Evolutionary conservation across 768 basidiomycete species (phyloP), one percentile per base, ranked within the genome.

Genomic region (Phaffia tasmanica): DNA sequence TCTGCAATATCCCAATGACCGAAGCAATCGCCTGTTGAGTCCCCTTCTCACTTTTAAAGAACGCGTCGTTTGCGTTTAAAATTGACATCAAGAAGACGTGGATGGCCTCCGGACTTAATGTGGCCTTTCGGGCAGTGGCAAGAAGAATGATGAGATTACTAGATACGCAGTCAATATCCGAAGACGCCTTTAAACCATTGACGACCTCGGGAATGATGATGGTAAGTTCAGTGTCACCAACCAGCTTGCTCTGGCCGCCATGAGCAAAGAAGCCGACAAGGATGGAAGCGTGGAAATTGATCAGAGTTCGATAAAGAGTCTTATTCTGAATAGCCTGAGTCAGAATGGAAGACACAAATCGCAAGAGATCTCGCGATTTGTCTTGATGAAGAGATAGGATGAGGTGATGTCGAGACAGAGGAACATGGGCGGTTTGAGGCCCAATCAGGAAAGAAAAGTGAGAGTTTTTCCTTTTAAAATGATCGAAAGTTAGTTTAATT

Each of bases 221-320:
- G 0, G 70, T 48, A 19, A 68, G 49, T 63, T 47, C 54, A 7
- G 47, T 85, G 73, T 87, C 86, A 70, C 86, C 83, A 42, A 88
- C 72, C 4, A 74, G 70, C 46, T 75, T 35, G 78, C 54, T 81
- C 78, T 53, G 49, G 16, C 63, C 63, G 25, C 66, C 66, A 30
- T 67, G 66, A 48, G 83, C 81, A 49, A 99, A 79, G 72, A 87
- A 93, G 50, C 89, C 90, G 46, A 92, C 83, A 54, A 90, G 77
- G 0, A 82, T 82, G 8, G 87, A 85, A 8, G 87, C 82, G 75
- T 89, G 88, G 77, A 97, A 97, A 0, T 85, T 84, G 54, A 90
- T 76, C 19, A 98, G 77, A 0, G 86, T 82, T 48, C 85, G 85
- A 73, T 94, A 85, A 59, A 68, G 75, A 3, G 72, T 73, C 19